These are phyloP conservation scores for Trypethelium eluteriae DNA, from an alignment of 495 filamentous ascomycete genomes.

Conservation along the genomic window DNA sequence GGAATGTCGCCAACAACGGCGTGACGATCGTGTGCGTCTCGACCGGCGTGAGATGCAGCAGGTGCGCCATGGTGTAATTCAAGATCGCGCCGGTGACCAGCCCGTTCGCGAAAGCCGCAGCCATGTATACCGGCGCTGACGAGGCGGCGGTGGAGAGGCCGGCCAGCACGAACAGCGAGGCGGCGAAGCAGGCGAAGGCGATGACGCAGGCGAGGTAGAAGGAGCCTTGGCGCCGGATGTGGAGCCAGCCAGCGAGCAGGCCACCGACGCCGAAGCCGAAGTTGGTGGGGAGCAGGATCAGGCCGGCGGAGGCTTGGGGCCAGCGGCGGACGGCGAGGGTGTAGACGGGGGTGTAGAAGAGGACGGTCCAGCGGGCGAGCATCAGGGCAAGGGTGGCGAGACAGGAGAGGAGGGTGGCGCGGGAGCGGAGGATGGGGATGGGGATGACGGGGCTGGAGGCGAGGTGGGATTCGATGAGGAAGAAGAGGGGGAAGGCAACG, in stretches of 20 bases:
- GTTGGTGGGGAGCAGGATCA: slow-evolving; percentile 70
- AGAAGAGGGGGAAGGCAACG: slow-evolving; percentile 47
- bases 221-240: slow-evolving; percentile 57
- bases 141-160: slow-evolving; percentile 45
- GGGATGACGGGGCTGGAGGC: slow-evolving; percentile 64
- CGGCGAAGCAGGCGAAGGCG: slow-evolving; percentile 47
- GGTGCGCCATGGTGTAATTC: slow-evolving; percentile 70
- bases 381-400: slow-evolving; percentile 62
- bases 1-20: slow-evolving; percentile 60
- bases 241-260: slow-evolving; percentile 58
- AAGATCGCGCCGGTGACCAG: slow-evolving; percentile 60
- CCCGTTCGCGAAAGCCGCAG: slow-evolving; percentile 55
- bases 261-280: slow-evolving; percentile 64
- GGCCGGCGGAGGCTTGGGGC: slow-evolving; percentile 56
- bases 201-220: slow-evolving; percentile 56
- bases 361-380: slow-evolving; percentile 66
- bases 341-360: slow-evolving; percentile 71
- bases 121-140: slow-evolving; percentile 43
- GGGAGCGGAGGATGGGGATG: slow-evolving; percentile 51
- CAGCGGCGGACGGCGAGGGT: slow-evolving; percentile 62
- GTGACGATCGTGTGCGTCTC: slow-evolving; percentile 63
- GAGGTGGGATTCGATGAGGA: slow-evolving; percentile 51
- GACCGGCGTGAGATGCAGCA: slow-evolving; percentile 57
- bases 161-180: slow-evolving; percentile 45
- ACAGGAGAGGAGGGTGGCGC: slow-evolving; percentile 60